Base-by-base conservation (phyloP, 176 grass and related monocot species). In the Alloteropsis semialata region DNA sequence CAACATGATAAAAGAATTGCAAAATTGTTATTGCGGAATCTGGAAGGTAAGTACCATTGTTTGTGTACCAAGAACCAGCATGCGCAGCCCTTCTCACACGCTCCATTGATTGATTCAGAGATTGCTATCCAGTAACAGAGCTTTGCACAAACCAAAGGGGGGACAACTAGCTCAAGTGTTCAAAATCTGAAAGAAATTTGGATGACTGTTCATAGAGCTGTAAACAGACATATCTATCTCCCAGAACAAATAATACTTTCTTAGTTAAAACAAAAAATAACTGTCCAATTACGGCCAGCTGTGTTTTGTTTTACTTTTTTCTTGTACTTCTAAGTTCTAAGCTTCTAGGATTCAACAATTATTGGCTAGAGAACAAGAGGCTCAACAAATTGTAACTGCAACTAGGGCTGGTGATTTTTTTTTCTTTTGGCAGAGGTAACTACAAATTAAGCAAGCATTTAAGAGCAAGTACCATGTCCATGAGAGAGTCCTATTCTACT, bases 31-130 rank as follows among this genome's bases (percentile, higher is more conserved):
- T 58, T 14, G 77, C 45, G n/a, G 42, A 58, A 29, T 22, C 2
- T 19, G 49, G 67, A 43, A 9, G 57, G 71, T 65, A 34, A 50
- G 62, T 80, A 98, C 96, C 90, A 78, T 98, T 84, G 87, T 81
- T 81, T 37, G 92, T 93, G 90, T 95, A 98, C 96, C 96, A 98
- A 18, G 96, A 93, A 57, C 92, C 96, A 19, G 96, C 92, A 34
- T 98, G 96, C 32, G 88, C 68, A 6, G 92, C 88, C 88, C 90
- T 89, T 41, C 95, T 87, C 27, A 89, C 86, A 46, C 77, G 89
- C 83, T 85, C 95, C 90, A 97, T 94, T 36, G 46, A 38, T 54
- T 28, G 78, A 68, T 68, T 13, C n/a, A 38, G 63, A 53, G 22
- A 68, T 19, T 41, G 63, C 32, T 51, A 80, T 32, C 36, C 28